Evolutionary conservation across 345 rosid species (phyloP).

Genomic region (Excoecaria agallocha): DNA sequence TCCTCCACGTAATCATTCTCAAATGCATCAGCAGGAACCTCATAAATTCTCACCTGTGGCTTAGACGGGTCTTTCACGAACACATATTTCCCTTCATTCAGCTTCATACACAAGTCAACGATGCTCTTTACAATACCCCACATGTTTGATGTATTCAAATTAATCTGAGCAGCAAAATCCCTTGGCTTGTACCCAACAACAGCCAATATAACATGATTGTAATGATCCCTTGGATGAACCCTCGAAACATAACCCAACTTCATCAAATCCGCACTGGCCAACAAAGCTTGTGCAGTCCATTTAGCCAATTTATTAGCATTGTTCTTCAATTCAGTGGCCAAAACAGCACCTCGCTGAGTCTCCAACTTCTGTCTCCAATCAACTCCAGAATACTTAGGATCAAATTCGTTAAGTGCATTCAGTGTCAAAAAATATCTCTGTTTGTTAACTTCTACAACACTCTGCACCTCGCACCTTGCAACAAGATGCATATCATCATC

Average conservation of each 20-base stretch:
- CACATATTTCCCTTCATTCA: slow-evolving; percentile 91
- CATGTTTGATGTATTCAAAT: slow-evolving; percentile 82
- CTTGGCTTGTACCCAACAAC: slow-evolving; percentile 85
- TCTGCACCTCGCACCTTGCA: slow-evolving; percentile 90
- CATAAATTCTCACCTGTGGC: slow-evolving; percentile 91
- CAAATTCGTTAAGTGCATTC: slow-evolving; percentile 96
- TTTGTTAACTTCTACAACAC: slow-evolving; percentile 73
- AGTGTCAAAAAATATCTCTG: slow-evolving; percentile 72
- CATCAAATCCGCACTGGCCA: slow-evolving; percentile 95
- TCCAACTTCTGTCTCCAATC: slow-evolving; percentile 99
- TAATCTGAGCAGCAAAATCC: slow-evolving; percentile 89
- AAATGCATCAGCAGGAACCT: slow-evolving; percentile 95
- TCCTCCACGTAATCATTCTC: slow-evolving; percentile 97
- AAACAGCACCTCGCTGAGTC: slow-evolving; percentile 95
- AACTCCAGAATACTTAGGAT: slow-evolving; percentile 90
- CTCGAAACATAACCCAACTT: slow-evolving; percentile 93
- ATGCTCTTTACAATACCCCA: slow-evolving; percentile 98
- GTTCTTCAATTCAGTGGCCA: slow-evolving; percentile 95
- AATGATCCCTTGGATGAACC: slow-evolving; percentile 98
- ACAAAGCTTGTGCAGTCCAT: slow-evolving; percentile 93
- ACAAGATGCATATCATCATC: slow-evolving; percentile 72
- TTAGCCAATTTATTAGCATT: slow-evolving; percentile 91
- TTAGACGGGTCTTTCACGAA: slow-evolving; percentile 90
- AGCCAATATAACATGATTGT: slow-evolving; percentile 86
- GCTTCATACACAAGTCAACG: slow-evolving; percentile 88